Evolutionary conservation across 2,329 filamentous ascomycete genomes (phyloP), one percentile per base, ranked within the genome.

Genomic region (Nemania serpens): DNA sequence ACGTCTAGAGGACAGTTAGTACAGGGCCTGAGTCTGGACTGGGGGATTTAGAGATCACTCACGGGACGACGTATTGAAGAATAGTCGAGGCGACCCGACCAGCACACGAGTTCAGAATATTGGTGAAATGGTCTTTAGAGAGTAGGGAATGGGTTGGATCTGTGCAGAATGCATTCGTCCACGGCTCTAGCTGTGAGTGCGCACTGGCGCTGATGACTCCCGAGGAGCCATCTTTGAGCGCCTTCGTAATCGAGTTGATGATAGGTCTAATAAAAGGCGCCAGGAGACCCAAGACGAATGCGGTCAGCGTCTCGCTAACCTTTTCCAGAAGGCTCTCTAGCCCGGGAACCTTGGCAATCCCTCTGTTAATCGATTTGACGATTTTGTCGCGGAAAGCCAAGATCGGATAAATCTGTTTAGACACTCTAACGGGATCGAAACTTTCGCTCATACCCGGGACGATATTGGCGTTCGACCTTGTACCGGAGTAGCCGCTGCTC

Each of bases 351-450:
- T 96, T 97, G 69, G 93, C 88, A 67, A 98, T 92, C 54, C 93
- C 89, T 41, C 87, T 85, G 71, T 88, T 92, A 75, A 99, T 93
- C 42, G 88, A 85, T 68, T 91, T 91, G 52, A 97, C 93, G 56
- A 99, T 93, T 71, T 90, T 95, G 79, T 99, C 95, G 61, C 94
- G 86, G 81, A 98, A 99, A 62, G 91, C 85, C 0, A 99, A 84
- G 62, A 99, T 97, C 0, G 95, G 95, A 71, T 98, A 98, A 66
- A 99, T 97, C 77, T 96, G 88, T 41, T 83, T 81, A 13, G 89
- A 84, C 0, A 88, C 89, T 75, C 91, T 88, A 68, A 91, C 84
- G 0, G 91, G 89, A 70, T 97, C 93, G 61, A 96, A 91, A 71
- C 84, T 81, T 13, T 86, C 81, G 69, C 86, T 89, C 82, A 93